Percentiles rank a stretch among this genome's conserved stretches.
phyloP scores from a whole-genome alignment of 2,329 filamentous ascomycete genomes.

The Fusarium annulatum region DNA sequence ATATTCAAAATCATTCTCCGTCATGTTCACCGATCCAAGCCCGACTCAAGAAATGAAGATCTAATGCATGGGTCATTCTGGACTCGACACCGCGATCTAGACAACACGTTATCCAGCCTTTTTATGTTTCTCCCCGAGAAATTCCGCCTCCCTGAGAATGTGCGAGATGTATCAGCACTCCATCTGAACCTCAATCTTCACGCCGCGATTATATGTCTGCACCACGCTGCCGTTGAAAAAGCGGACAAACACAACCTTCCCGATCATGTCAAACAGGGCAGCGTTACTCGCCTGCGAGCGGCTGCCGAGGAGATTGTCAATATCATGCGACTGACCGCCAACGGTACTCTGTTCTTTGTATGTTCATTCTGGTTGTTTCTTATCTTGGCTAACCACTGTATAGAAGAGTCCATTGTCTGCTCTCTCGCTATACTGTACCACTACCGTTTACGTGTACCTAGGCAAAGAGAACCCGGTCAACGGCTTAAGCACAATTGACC shows the following conservation, averaged over 20 bases:
- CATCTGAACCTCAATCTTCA: conserved; percentile 92
- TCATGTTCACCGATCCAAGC: conserved; percentile 79
- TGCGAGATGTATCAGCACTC: conserved; percentile 77
- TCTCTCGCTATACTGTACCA: conserved; percentile 86
- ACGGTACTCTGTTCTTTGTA: conserved; percentile 75
- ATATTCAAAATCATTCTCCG: conserved; percentile 84
- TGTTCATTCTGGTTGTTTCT: conserved; percentile 47
- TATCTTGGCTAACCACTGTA: background rate
- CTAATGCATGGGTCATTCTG: conserved; percentile 82
- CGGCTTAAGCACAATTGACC: conserved; percentile 61
- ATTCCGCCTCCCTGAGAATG: conserved; percentile 76
- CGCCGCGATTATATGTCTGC: conserved; percentile 86
- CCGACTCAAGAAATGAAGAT: conserved; percentile 78
- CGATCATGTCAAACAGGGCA: conserved; percentile 72
- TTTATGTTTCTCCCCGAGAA: conserved; percentile 82
- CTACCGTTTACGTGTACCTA: conserved; percentile 84
- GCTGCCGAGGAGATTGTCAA: conserved; percentile 87
- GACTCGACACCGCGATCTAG: conserved; percentile 84
- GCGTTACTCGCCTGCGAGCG: conserved; percentile 78
- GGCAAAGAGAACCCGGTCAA: conserved; percentile 74
- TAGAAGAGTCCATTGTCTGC: conserved; percentile 59
- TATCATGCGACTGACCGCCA: conserved; percentile 82
- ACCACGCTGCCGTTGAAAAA: conserved; percentile 88
- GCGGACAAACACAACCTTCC: conserved; percentile 78
- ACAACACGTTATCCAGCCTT: conserved; percentile 81